Conservation (phyloP, 176 grass and related monocot species). For the Oryza brachyantha region DNA sequence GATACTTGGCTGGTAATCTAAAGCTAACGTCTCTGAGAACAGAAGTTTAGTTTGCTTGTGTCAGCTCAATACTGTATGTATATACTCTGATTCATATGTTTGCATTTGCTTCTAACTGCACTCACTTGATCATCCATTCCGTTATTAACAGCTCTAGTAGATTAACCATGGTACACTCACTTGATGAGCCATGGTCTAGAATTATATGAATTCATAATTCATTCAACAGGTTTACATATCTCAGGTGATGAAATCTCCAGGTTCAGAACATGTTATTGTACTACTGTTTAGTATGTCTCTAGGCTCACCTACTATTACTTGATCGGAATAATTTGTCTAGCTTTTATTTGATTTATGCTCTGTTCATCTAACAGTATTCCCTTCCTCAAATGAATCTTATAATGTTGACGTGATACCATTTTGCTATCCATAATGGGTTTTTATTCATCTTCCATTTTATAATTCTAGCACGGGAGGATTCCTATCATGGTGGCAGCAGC, state of each 20-base stretch:
- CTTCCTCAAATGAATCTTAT: not conserved
- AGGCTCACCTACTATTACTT: not conserved
- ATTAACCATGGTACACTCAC: not conserved
- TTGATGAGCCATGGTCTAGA: not conserved
- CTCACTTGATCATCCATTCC: not conserved
- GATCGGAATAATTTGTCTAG: not conserved
- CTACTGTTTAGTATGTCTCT: not conserved
- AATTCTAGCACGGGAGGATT: slow-evolving; percentile 16
- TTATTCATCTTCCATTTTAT: not conserved
- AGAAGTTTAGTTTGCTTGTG: not conserved
- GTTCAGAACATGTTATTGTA: not conserved
- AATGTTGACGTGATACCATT: not conserved
- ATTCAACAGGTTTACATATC: not conserved
- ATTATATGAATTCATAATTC: not conserved
- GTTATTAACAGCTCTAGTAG: not conserved
- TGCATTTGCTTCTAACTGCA: not conserved
- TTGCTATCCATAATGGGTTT: not conserved
- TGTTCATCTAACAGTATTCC: not conserved
- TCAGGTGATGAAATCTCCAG: not conserved
- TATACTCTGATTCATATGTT: not conserved
- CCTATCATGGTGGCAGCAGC: slow-evolving; percentile 38
- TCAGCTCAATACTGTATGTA: not conserved
- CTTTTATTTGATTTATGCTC: not conserved
- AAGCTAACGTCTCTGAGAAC: not conserved
- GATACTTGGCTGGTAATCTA: not conserved